These are phyloP conservation scores for Candida loeiensis DNA, from an alignment of 805 yeast species.

Conservation along the genomic window DNA sequence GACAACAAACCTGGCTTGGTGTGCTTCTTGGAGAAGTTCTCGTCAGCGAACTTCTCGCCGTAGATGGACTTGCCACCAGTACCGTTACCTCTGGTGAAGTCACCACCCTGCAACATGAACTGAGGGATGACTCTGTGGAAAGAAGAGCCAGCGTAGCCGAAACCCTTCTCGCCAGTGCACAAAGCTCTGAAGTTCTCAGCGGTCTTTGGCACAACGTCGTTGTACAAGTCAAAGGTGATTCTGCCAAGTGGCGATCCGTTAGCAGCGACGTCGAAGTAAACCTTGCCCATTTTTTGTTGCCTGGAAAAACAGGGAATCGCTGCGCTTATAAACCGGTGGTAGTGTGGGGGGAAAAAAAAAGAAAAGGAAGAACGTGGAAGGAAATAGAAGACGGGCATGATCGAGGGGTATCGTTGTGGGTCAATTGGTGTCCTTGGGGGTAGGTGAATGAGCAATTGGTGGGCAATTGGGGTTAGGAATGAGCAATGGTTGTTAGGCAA, in stretches of 20 bases:
- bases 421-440: background rate
- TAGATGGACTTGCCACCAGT: constrained; percentile 49
- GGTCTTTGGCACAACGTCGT: constrained; percentile 92
- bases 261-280: constrained; percentile 78
- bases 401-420: background rate
- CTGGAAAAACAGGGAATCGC: background rate
- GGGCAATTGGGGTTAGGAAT: no score
- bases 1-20: constrained; percentile 76
- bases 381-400: background rate
- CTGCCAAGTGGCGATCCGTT: constrained; percentile 70
- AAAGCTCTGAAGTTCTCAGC: constrained; percentile 95
- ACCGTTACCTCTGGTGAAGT: constrained; percentile 45
- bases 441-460: background rate
- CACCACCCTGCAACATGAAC: constrained; percentile 50
- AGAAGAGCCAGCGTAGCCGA: constrained; percentile 42
- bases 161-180: constrained; percentile 54
- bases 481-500: no score
- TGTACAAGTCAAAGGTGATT: constrained; percentile 81
- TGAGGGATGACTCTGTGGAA: constrained; percentile 49
- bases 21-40: constrained; percentile 72
- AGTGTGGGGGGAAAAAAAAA: constrained; percentile 3
- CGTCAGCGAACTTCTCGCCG: constrained; percentile 75
- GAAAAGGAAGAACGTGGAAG: background rate
- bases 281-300: constrained; percentile 51
- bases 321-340: background rate